These are phyloP conservation scores for Cryptosporidium andersoni DNA, from an alignment of 169 alveolate species.

Conservation along the genomic window DNA sequence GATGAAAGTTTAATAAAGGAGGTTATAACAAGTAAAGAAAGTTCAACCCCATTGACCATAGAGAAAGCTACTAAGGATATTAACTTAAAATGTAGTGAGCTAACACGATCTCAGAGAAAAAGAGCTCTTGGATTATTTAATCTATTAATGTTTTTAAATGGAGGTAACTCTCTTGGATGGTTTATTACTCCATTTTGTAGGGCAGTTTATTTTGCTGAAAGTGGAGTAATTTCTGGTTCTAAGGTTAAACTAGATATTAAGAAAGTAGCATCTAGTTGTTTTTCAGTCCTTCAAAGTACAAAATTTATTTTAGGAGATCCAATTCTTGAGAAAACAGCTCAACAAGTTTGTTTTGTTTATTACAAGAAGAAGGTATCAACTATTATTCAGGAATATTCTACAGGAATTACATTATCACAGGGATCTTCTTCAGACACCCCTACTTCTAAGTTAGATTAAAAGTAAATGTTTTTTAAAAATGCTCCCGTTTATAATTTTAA, in stretches of 20 bases:
- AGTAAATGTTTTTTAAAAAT: too few relatives aligned
- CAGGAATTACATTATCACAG: too few relatives aligned
- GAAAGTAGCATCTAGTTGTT: constrained; percentile 43
- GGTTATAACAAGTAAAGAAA: background rate
- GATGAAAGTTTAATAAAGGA: too few relatives aligned
- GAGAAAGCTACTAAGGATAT: constrained; percentile 15
- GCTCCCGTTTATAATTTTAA: too few relatives aligned
- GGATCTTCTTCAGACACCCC: too few relatives aligned
- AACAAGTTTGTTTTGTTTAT: constrained; percentile 31
- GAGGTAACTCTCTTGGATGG: constrained; percentile 26
- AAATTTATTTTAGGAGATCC: constrained; percentile 3
- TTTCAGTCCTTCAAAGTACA: background rate
- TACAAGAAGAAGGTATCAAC: constrained; percentile 53
- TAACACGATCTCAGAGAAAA: constrained; percentile 17
- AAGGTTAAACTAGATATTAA: constrained; percentile 6
- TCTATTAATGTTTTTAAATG: constrained; percentile 29
- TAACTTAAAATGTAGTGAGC: constrained; percentile 23
- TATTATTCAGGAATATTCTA: background rate
- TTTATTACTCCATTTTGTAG: constrained; percentile 65
- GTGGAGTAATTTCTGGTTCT: constrained; percentile 5
- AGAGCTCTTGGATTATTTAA: constrained; percentile 65
- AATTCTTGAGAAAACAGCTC: background rate
- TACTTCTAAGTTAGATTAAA: too few relatives aligned
- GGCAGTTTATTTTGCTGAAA: constrained; percentile 61
- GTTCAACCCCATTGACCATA: constrained; percentile 4